Conservation (phyloP, 1,284 basidiomycete genomes). For the Papiliotrema fonsecae region DNA sequence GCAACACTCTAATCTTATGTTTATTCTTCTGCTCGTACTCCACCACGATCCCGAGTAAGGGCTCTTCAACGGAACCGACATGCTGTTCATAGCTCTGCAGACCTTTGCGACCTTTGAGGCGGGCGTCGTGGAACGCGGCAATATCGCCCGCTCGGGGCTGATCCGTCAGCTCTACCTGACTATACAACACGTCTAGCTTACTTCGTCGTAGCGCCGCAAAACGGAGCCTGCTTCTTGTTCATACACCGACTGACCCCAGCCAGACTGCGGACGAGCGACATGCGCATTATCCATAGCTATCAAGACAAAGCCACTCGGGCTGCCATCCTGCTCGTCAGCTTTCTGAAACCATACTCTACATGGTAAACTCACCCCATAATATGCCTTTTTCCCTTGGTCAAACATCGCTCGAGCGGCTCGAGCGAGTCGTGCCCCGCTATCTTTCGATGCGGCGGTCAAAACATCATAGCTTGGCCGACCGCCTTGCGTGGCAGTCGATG, state of each 20-base stretch:
- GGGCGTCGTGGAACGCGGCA: conserved; percentile 67
- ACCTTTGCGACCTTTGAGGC: conserved; percentile 79
- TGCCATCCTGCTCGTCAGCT: conserved; percentile 57
- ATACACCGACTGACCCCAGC: conserved; percentile 70
- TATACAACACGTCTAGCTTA: conserved; percentile 38
- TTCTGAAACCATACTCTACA: too few relatives aligned
- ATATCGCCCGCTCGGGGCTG: conserved; percentile 71
- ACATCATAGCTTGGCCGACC: conserved; percentile 52
- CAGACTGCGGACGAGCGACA: conserved; percentile 37
- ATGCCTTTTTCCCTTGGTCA: conserved; percentile 66
- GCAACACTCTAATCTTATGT: conserved; percentile 72
- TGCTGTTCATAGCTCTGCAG: conserved; percentile 65
- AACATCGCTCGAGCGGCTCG: conserved; percentile 63
- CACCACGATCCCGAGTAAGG: conserved; percentile 66
- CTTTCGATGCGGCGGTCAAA: conserved; percentile 63
- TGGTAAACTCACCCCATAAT: conserved; percentile 57
- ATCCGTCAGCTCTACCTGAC: not conserved
- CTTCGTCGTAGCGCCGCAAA: conserved; percentile 67
- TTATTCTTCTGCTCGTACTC: conserved; percentile 76
- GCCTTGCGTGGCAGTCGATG: not conserved
- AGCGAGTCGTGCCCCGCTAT: conserved; percentile 68
- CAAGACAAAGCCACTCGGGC: conserved; percentile 68
- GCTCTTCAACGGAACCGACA: conserved; percentile 58
- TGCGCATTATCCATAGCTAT: conserved; percentile 54
- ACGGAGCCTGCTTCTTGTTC: conserved; percentile 64